Evolutionary conservation across 2,329 filamentous ascomycete genomes (phyloP).

Genomic region (Exophiala viscosa): DNA sequence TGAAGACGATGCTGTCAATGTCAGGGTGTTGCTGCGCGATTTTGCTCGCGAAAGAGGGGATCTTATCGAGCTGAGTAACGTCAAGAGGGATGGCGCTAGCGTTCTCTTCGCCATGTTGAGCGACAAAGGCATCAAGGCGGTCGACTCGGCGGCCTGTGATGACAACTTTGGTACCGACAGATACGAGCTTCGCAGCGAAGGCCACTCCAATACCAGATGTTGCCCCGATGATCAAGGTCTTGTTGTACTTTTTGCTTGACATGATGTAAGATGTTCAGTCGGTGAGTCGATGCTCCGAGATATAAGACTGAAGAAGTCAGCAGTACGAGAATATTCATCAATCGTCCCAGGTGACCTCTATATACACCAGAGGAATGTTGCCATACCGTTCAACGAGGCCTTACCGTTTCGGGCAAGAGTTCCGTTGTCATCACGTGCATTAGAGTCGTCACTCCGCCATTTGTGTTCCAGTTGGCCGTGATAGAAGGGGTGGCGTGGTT

Average conservation of each 20-base stretch:
- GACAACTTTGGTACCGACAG: conserved; percentile 51
- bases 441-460: no score
- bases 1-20: conserved; percentile 56
- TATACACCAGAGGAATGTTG: no score
- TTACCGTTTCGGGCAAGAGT: no score
- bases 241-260: conserved; percentile 42
- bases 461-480: no score
- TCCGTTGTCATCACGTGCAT: no score
- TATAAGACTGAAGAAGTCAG: no score
- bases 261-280: no score
- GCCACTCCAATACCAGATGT: conserved; percentile 54
- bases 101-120: conserved; percentile 42
- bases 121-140: conserved; percentile 48
- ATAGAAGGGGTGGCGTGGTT: no score
- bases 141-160: conserved; percentile 55
- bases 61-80: conserved; percentile 42
- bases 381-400: no score
- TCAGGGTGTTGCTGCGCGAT: conserved; percentile 43
- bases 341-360: no score
- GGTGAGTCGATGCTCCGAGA: no score
- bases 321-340: no score
- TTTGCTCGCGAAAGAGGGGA: conserved; percentile 41
- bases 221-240: conserved; percentile 54
- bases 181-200: conserved; percentile 47
- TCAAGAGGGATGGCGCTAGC: conserved; percentile 46